Conservation (phyloP, 2,329 filamentous ascomycete genomes). For the Arthrobotrys conoides region DNA sequence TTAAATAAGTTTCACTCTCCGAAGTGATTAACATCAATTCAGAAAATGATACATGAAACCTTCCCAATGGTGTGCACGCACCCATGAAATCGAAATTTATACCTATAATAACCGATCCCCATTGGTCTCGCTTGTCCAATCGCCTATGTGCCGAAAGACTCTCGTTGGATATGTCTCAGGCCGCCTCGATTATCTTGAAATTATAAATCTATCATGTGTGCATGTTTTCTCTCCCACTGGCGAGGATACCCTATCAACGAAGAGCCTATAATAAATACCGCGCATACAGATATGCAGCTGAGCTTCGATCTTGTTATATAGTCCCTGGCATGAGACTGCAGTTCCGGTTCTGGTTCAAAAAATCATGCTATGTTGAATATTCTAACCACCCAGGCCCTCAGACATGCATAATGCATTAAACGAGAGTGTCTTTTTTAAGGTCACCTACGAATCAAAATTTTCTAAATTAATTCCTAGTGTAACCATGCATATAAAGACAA, state of each 20-base stretch:
- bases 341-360: neutral
- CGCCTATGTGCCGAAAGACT: slow-evolving; percentile 12
- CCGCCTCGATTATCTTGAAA: slow-evolving; percentile 28
- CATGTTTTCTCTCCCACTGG: neutral
- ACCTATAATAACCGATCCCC: neutral
- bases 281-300: slow-evolving; percentile 21
- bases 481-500: neutral
- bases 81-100: neutral
- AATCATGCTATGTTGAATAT: slow-evolving; percentile 11
- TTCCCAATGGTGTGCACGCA: neutral
- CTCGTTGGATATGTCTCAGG: slow-evolving; percentile 26
- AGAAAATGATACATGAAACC: slow-evolving; percentile 10
- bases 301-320: slow-evolving; percentile 2
- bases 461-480: neutral
- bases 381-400: neutral
- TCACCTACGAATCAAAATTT: slow-evolving; percentile 10
- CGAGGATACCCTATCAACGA: slow-evolving; percentile 13
- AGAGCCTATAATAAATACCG: slow-evolving; percentile 19
- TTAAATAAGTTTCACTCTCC: neutral
- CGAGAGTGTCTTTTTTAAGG: neutral
- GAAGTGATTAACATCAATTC: neutral
- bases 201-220: slow-evolving; percentile 32
- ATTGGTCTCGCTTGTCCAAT: slow-evolving; percentile 23
- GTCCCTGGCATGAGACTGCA: slow-evolving; percentile 23
- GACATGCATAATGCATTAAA: slow-evolving; percentile 3